phyloP scores from a whole-genome alignment of 129 eudicot species.

The Silybum marianum region DNA sequence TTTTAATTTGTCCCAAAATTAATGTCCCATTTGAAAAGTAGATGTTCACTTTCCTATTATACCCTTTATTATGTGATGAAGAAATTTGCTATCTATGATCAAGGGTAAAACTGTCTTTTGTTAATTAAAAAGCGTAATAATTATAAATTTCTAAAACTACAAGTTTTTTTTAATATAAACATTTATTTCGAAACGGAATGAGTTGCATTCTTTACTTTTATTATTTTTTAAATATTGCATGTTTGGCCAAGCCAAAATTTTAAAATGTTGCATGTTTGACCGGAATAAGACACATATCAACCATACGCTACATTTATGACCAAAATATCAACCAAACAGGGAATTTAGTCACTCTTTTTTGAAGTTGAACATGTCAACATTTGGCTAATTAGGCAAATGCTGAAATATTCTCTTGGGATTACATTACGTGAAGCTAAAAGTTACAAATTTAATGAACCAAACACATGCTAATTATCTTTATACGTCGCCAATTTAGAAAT shows the following conservation, averaged over 20 bases:
- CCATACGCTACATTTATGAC: constrained; percentile 21
- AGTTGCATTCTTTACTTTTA: neutral
- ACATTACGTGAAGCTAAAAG: neutral
- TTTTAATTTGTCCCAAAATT: too few species aligned
- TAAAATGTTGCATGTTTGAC: constrained; percentile 19
- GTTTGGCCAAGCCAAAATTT: constrained; percentile 11
- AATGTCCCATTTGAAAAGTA: too few species aligned
- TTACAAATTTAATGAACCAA: neutral
- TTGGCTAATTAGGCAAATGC: constrained; percentile 6
- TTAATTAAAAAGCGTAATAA: too few species aligned
- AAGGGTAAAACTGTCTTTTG: too few species aligned
- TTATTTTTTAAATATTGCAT: neutral
- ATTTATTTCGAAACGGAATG: too few species aligned
- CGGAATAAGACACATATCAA: constrained; percentile 1
- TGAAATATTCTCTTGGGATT: neutral
- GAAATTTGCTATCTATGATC: too few species aligned
- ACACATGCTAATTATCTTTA: neutral
- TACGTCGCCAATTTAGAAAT: neutral
- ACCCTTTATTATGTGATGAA: too few species aligned
- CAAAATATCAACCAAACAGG: constrained; percentile 1
- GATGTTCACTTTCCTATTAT: too few species aligned
- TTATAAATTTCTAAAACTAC: too few species aligned
- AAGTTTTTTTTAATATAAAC: too few species aligned
- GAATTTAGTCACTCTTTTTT: neutral
- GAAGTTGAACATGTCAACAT: neutral